Evolutionary conservation across 805 yeast genomes (phyloP), one percentile per base, ranked within the genome.

Genomic region (Candida insectorum): DNA sequence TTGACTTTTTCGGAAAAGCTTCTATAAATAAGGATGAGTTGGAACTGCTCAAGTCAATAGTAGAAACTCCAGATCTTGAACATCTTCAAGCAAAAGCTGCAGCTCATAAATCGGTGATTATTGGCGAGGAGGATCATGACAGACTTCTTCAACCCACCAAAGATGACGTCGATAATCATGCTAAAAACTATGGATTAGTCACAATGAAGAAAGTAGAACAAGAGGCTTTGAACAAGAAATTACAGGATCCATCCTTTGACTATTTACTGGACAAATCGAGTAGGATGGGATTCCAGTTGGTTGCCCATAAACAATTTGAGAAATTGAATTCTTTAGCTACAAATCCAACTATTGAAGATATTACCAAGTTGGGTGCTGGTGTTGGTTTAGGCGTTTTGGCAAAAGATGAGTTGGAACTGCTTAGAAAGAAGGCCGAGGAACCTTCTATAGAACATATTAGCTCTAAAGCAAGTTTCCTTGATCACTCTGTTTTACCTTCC

Each of bases 201-300:
- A 14, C 32, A 9, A 16, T 39, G 13, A 26, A 26, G 12, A 34
- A 32, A 14, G 26, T 25, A 2, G 31, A 37, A 4, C 32, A 32
- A 20, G 40, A 39, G 4, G 14, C 16, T 5, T 36, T 40, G 21
- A 26, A 28, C 6, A 24, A 30, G 22, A 31, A 37, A 22, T 23
- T 40, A 16, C 47, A 34, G 7, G 29, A 41, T 3, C 62, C 62
- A 17, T 29, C 54, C 1, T 20, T 39, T n/a, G 54, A 47, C 5
- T 51, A 45, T 36, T 23, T 64, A 3, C 37, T 43, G 10, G 51
- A 51, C 26, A 54, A 51, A 26, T 58, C 64, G 4, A 28, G 28
- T 16, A 13, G 4, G 2, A 26, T 29, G 4, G 49, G 45, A 6
- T 18, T 18, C 3, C 34, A 33, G 16, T 49, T 48, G 2, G 28